Conservation (phyloP, 768 basidiomycete genomes). For the Omphalotus guepiniiformis region DNA sequence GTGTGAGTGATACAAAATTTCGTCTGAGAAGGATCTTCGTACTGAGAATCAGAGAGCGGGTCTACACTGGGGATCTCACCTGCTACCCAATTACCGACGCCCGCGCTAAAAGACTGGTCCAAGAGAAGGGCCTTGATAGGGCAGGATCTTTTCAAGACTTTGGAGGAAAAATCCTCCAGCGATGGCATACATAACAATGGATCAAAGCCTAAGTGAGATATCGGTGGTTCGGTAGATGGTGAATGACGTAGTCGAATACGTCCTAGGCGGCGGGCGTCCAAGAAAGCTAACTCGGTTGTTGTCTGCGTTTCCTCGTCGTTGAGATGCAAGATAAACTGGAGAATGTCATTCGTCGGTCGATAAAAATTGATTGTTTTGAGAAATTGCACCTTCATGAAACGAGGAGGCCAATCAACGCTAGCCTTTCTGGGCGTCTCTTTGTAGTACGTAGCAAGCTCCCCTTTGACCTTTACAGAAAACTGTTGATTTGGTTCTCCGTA, state of each 20-base stretch:
- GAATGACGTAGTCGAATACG: conserved; percentile 59
- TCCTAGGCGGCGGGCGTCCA: conserved; percentile 68
- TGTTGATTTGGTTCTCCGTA: background rate
- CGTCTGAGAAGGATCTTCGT: conserved; percentile 51
- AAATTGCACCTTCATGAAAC: conserved; percentile 52
- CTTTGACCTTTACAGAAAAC: conserved; percentile 36
- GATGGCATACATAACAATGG: conserved; percentile 67
- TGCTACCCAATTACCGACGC: conserved; percentile 82
- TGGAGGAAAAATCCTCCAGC: conserved; percentile 43
- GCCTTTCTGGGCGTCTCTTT: conserved; percentile 37
- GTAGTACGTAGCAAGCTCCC: conserved; percentile 45
- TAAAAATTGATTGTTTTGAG: background rate
- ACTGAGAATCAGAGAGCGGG: too few relatives aligned
- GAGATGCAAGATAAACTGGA: conserved; percentile 64
- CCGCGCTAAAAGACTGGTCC: conserved; percentile 77
- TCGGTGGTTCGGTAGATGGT: conserved; percentile 62
- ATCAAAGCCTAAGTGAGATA: conserved; percentile 72
- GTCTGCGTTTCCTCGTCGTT: conserved; percentile 30
- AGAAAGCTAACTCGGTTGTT: conserved; percentile 56
- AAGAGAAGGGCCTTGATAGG: conserved; percentile 74
- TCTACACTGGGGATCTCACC: too few relatives aligned
- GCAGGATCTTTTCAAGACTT: conserved; percentile 51
- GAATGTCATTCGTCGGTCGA: background rate
- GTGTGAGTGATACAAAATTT: conserved; percentile 69
- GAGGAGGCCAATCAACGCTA: conserved; percentile 57